Evolutionary conservation across 176 grass and related monocot genomes (phyloP).

Genomic region (Juncus inflexus): DNA sequence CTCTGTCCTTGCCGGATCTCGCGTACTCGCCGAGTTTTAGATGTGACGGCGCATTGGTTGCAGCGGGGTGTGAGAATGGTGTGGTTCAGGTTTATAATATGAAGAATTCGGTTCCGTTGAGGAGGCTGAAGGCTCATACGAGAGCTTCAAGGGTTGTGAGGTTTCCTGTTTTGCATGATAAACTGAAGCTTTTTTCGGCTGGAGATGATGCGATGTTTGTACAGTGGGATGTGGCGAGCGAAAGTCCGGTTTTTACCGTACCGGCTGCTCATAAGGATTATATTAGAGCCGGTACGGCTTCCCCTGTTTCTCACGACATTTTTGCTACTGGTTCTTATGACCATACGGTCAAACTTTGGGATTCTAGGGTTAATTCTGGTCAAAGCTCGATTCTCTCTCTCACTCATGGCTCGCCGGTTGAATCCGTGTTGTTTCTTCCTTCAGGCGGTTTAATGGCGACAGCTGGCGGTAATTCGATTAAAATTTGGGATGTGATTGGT

Average conservation of each 20-base stretch:
- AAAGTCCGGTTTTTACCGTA: constrained; percentile 49
- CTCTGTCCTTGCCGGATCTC: constrained; percentile 46
- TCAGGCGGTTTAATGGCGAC: constrained; percentile 79
- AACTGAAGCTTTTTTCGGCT: constrained; percentile 66
- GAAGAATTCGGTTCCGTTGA: constrained; percentile 48
- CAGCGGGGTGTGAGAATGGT: constrained; percentile 58
- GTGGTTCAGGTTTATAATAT: constrained; percentile 70
- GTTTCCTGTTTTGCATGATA: constrained; percentile 60
- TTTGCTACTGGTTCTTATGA: constrained; percentile 85
- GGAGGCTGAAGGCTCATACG: constrained; percentile 53
- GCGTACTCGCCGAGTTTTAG: constrained; percentile 80
- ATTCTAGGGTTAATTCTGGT: constrained; percentile 40
- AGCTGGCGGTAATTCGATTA: constrained; percentile 66
- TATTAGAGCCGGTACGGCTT: constrained; percentile 66
- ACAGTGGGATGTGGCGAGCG: constrained; percentile 87
- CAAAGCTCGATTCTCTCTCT: constrained; percentile 38
- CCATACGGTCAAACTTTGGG: constrained; percentile 74
- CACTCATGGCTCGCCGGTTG: constrained; percentile 58
- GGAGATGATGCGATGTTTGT: constrained; percentile 71
- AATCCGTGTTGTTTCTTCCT: constrained; percentile 76
- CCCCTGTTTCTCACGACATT: constrained; percentile 52
- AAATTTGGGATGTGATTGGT: constrained; percentile 89
- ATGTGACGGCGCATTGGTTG: constrained; percentile 71
- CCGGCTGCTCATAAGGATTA: constrained; percentile 81
- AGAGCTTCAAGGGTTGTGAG: constrained; percentile 56